Evolutionary conservation across 169 alveolate species (phyloP).

Genomic region (Perkinsus olseni): DNA sequence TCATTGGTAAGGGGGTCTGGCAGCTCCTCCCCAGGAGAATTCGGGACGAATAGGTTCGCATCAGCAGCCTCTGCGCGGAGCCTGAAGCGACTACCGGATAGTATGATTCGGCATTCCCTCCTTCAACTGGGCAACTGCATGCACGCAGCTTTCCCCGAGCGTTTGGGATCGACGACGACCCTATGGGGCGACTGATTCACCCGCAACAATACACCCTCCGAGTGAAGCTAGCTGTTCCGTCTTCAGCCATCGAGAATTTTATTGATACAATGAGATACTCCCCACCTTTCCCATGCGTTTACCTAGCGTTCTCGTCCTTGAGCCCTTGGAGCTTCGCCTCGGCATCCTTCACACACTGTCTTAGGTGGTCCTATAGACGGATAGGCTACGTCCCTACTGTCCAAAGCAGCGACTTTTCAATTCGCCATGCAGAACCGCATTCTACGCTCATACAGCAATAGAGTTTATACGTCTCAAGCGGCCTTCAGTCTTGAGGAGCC

Average conservation of each 20-base stretch:
- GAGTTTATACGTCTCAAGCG: neutral
- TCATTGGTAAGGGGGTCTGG: neutral
- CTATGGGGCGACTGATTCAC: no score
- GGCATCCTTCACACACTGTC: conserved; percentile 21
- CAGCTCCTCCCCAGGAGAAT: neutral
- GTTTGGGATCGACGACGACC: no score
- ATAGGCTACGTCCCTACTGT: neutral
- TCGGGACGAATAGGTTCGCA: neutral
- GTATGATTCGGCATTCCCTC: no score
- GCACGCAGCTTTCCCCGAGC: no score
- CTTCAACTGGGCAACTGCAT: no score
- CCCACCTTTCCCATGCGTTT: no score
- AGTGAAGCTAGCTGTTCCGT: no score
- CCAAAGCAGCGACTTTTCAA: no score
- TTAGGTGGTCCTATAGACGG: conserved; percentile 8
- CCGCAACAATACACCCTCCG: no score
- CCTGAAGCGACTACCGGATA: neutral
- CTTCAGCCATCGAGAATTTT: no score
- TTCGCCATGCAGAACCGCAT: no score
- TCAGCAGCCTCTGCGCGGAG: neutral
- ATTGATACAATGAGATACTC: no score
- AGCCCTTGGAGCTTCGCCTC: conserved; percentile 22
- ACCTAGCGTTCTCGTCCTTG: neutral
- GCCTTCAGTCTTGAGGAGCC: neutral
- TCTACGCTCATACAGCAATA: neutral